phyloP scores from a whole-genome alignment of 176 grass and related monocot species.

The Chloris gayana region DNA sequence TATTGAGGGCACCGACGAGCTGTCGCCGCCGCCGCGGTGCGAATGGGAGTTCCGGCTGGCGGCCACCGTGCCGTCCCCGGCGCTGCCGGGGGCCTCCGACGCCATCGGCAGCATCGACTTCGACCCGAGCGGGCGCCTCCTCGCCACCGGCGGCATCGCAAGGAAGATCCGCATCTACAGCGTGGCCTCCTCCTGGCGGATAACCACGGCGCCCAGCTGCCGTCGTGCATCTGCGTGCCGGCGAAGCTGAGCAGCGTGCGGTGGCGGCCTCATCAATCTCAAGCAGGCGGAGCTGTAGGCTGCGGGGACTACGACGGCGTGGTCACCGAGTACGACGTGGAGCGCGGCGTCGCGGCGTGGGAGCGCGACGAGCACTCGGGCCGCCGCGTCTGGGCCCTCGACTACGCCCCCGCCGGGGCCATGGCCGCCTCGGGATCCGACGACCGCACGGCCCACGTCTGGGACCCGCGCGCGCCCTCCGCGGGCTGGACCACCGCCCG shows the following conservation, averaged over 20 bases:
- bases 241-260: constrained; percentile 97
- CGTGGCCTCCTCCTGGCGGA: constrained; percentile 13
- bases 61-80: constrained; percentile 60
- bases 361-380: constrained; percentile 95
- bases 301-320: constrained; percentile 96
- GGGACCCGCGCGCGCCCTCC: constrained; percentile 54
- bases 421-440: constrained; percentile 83
- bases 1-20: background rate
- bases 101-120: constrained; percentile 73
- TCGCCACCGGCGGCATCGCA: constrained; percentile 93
- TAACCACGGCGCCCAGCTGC: background rate
- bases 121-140: constrained; percentile 64
- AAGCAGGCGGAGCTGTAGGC: constrained; percentile 36
- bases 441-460: too few species aligned
- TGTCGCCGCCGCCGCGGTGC: constrained; percentile 47
- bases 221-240: constrained; percentile 80
- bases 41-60: constrained; percentile 82
- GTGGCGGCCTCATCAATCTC: constrained; percentile 54
- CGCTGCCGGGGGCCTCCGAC: constrained; percentile 55
- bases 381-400: constrained; percentile 77
- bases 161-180: constrained; percentile 75
- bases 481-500: constrained; percentile 47
- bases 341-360: constrained; percentile 49
- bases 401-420: constrained; percentile 56
- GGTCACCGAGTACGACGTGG: constrained; percentile 88